These are phyloP conservation scores for Ceratocystis destructans DNA, from an alignment of 2,329 filamentous ascomycete genomes.

Conservation along the genomic window DNA sequence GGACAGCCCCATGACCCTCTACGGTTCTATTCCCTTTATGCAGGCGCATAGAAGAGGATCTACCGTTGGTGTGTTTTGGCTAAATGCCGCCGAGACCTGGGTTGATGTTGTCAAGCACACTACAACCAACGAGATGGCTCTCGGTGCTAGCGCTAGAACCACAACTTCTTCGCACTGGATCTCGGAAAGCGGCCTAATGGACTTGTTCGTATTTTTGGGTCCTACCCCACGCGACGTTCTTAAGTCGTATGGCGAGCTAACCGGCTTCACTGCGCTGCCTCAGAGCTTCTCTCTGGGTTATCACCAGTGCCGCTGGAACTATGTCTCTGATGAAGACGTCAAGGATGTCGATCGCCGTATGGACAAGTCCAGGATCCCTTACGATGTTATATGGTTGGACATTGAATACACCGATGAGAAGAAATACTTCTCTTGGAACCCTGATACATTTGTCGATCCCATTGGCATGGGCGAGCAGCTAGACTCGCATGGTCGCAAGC, in stretches of 20 bases:
- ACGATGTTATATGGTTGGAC: constrained; percentile 98
- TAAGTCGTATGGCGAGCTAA: constrained; percentile 74
- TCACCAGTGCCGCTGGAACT: constrained; percentile 98
- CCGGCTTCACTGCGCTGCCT: constrained; percentile 79
- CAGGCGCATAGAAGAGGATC: constrained; percentile 90
- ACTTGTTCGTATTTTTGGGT: constrained; percentile 89
- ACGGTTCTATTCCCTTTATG: constrained; percentile 96
- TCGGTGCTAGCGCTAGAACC: constrained; percentile 54
- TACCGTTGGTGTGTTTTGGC: constrained; percentile 91
- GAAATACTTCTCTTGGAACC: constrained; percentile 97
- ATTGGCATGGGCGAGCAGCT: constrained; percentile 79
- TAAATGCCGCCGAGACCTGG: constrained; percentile 96
- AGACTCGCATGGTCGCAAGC: constrained; percentile 70
- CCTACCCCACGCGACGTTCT: constrained; percentile 72
- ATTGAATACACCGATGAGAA: constrained; percentile 95
- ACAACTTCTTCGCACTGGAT: constrained; percentile 93
- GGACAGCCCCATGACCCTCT: constrained; percentile 95
- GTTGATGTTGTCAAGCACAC: constrained; percentile 80
- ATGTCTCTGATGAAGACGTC: constrained; percentile 91
- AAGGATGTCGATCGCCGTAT: constrained; percentile 94
- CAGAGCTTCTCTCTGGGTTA: constrained; percentile 87
- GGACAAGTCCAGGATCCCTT: constrained; percentile 87
- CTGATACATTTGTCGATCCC: constrained; percentile 74
- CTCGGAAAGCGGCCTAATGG: constrained; percentile 77
- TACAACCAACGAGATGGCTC: constrained; percentile 59